A percentile compares a stretch with the other conserved stretches of the same genome.
These are phyloP conservation scores for Neostapfia colusana DNA, from an alignment of 176 grass and related monocot species.

Conservation along the genomic window DNA sequence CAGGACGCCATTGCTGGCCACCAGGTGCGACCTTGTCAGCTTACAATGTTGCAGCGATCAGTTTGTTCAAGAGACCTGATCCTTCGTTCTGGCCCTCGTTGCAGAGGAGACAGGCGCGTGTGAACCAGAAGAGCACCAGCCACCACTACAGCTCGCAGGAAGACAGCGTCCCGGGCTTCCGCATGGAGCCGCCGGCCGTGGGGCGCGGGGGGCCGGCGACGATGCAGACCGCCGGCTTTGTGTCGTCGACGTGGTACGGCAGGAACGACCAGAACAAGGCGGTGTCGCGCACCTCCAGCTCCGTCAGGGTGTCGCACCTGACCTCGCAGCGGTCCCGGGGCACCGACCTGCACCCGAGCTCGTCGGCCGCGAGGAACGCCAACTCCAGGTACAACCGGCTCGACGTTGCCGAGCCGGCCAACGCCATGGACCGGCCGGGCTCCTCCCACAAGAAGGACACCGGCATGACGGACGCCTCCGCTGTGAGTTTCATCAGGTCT, in stretches of 20 bases:
- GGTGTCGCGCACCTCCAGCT: conserved; percentile 52
- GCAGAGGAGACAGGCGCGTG: conserved; percentile 47
- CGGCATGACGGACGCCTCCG: conserved; percentile 39
- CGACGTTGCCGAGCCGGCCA: conserved; percentile 55
- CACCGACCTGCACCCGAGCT: conserved; percentile 65
- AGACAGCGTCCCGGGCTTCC: conserved; percentile 63
- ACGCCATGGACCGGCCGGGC: conserved; percentile 42
- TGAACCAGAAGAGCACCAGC: conserved; percentile 47
- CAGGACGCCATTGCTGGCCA: conserved; percentile 40
- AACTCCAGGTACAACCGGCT: conserved; percentile 52
- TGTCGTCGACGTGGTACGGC: conserved; percentile 62
- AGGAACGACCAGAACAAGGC: conserved; percentile 35
- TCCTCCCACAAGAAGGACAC: conserved; percentile 54
- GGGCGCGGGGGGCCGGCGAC: conserved; percentile 10
- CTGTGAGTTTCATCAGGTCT: conserved; percentile 32
- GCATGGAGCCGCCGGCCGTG: conserved; percentile 48
- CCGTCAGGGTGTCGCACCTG: conserved; percentile 50
- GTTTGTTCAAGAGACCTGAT: no score
- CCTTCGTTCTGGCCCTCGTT: no score
- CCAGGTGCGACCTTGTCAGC: background rate
- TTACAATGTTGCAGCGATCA: no score
- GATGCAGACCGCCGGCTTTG: conserved; percentile 59
- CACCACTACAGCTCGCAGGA: conserved; percentile 62
- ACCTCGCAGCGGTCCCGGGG: conserved; percentile 43
- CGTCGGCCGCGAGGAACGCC: conserved; percentile 45